Evolutionary conservation across 208 protist species (phyloP), one percentile per base, ranked within the genome.

Genomic region (Trypanosoma cruzi): DNA sequence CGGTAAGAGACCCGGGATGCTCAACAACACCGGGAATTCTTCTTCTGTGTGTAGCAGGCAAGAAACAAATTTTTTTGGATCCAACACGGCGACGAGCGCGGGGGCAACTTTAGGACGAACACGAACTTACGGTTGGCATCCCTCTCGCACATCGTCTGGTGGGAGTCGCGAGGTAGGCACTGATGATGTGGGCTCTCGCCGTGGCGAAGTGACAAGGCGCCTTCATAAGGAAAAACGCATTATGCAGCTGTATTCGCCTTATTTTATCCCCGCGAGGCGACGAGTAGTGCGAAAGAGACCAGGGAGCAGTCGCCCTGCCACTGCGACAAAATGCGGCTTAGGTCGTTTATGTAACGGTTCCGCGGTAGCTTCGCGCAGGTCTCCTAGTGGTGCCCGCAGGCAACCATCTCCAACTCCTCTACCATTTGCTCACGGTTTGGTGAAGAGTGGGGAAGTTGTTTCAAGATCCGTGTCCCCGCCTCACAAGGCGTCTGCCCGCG

Each of bases 61-160:
- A 2, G 4, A 4, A 32, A 22, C 34, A 13, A 5, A 48, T 11
- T 56, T 49, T 31, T 1, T 0, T 42, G 61, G 29, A 18, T 32
- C 22, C 26, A 7, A 24, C 28, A 31, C n/a, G 1, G 16, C 2
- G 10, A 5, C 37, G 10, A 63, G n/a, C 49, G 10, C 2, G 28
- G 26, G 4, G 18, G 49, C 28, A 7, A 29, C n/a, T 24, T 28
- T 20, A 13, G 18, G 46, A 13, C 28, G 11, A 31, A 18, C 62
- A 5, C 62, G 62, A 16, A 13, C 20, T 1, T 67, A 67, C 62
- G 62, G 62, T 20, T 67, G 62, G 62, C 46, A 46, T 4, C n/a
- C 62, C 13, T 67, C 62, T 10, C 13, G 20, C 0, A 32, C 20
- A 20, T 44, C n/a, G 5, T 32, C 62, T n/a, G 16, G 10, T 28